Base-by-base conservation (phyloP, 129 eudicot species). In the Saposhnikovia divaricata region DNA sequence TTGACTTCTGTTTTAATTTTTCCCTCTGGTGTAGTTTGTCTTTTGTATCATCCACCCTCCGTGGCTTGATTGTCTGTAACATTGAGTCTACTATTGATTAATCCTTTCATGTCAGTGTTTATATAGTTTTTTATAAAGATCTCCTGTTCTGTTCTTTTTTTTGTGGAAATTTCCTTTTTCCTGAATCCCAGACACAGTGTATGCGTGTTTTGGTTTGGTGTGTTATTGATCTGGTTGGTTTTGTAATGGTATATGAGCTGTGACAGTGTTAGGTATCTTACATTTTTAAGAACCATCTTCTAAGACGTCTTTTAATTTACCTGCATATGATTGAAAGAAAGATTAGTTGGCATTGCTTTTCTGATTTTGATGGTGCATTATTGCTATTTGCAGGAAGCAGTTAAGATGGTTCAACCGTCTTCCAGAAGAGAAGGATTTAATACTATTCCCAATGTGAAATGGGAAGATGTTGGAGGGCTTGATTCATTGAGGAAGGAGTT, bases 401-500 rank as follows among this genome's bases (percentile, higher is more conserved):
- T 86, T 39, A 90, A 86, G 82, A 34, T 81, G 83, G 88, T 90
- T 66, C 94, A 90, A 79, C 94, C 94, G 21, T 90, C 98, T 75
- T 88, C 90, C 19, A 89, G 88, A 88, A 89, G 98, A 87, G 98
- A 93, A 89, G 98, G 98, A 61, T 93, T 93, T 74, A 89, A 96
- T 27, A 83, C 85, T 45, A 86, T 93, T 55, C 98, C 98, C 34
- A 83, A 87, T 85, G 90, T 91, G 21, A 91, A 86, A 74, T 91
- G 98, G 97, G 98, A 89, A 59, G 98, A 93, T 77, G 98, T 91
- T 83, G 97, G 97, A 76, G 98, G 98, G 76, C 96, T 93, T 82
- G 81, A 86, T 78, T 25, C 74, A 25, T 81, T 93, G 79, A 89
- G 97, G 83, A 79, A 76, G 74, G 91, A 85, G 85, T 89, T 93